phyloP scores from a whole-genome alignment of 1,284 basidiomycete species.

The Moesziomyces antarcticus region DNA sequence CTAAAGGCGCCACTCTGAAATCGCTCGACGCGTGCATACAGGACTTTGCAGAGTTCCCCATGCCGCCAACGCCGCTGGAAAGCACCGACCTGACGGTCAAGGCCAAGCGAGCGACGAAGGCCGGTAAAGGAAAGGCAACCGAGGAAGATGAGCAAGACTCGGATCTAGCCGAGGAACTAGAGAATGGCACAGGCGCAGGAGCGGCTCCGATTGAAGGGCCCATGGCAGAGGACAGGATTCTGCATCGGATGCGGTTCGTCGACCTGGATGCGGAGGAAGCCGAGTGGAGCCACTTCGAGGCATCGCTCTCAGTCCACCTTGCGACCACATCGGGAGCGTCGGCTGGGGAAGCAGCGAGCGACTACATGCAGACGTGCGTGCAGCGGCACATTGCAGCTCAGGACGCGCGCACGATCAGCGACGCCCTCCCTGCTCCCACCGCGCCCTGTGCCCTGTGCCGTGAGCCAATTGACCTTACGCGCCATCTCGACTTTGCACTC shows the following conservation, averaged over 20 bases:
- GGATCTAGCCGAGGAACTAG: conserved; percentile 7
- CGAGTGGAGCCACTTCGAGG: conserved; percentile 35
- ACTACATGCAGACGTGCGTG: conserved; percentile 34
- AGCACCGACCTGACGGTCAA: conserved; percentile 36
- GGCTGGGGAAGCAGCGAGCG: conserved; percentile 8
- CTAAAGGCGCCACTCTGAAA: conserved; percentile 30
- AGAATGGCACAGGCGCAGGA: background rate
- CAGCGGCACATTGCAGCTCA: conserved; percentile 26
- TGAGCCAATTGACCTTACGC: conserved; percentile 24
- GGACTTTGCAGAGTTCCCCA: conserved; percentile 29
- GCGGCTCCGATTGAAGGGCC: background rate
- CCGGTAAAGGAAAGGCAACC: conserved; percentile 6
- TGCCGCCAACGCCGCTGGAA: background rate
- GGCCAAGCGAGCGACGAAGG: conserved; percentile 26
- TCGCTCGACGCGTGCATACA: conserved; percentile 37
- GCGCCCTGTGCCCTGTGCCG: conserved; percentile 22
- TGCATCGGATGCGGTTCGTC: conserved; percentile 28
- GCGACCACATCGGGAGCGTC: background rate
- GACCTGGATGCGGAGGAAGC: conserved; percentile 33
- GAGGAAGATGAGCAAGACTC: conserved; percentile 19
- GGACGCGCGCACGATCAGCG: conserved; percentile 19
- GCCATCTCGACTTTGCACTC: conserved; percentile 27
- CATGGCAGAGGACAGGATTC: background rate
- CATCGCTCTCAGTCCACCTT: conserved; percentile 2
- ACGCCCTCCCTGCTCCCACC: conserved; percentile 6